Conservation (phyloP, 768 basidiomycete species). For the Leccinum obscurum region DNA sequence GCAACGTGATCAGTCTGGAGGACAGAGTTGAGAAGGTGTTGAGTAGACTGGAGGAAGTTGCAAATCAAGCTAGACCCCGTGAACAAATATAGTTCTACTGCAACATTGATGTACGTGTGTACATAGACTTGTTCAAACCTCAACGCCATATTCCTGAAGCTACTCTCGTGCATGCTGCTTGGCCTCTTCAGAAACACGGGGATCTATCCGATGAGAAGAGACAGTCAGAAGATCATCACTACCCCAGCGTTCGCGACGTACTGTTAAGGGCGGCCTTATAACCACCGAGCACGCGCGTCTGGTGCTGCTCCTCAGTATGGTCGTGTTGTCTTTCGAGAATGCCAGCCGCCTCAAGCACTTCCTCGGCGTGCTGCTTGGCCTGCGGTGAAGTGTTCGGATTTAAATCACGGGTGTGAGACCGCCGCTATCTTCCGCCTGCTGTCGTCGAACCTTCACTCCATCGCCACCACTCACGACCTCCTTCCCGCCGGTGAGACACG, state of each 20-base stretch:
- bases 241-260: constrained; percentile 22
- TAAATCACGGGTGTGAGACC: background rate
- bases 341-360: constrained; percentile 49
- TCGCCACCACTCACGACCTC: too few relatives aligned
- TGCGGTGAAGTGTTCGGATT: constrained; percentile 46
- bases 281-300: constrained; percentile 49
- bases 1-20: constrained; percentile 75
- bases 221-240: background rate
- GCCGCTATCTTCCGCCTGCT: too few relatives aligned
- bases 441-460: too few relatives aligned
- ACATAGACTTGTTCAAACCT: constrained; percentile 4
- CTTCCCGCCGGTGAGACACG: too few relatives aligned
- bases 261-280: constrained; percentile 58
- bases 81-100: constrained; percentile 1
- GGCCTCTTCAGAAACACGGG: constrained; percentile 48
- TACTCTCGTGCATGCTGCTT: constrained; percentile 49
- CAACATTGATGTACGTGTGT: background rate
- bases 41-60: constrained; percentile 41
- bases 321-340: constrained; percentile 34
- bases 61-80: constrained; percentile 17
- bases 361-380: constrained; percentile 55
- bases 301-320: constrained; percentile 40
- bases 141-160: constrained; percentile 33
- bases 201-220: constrained; percentile 31
- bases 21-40: constrained; percentile 50